A percentile compares a stretch with the other conserved stretches of the same genome.
Conservation (phyloP, 1,284 basidiomycete genomes). For the Trichosporon sp. region DNA sequence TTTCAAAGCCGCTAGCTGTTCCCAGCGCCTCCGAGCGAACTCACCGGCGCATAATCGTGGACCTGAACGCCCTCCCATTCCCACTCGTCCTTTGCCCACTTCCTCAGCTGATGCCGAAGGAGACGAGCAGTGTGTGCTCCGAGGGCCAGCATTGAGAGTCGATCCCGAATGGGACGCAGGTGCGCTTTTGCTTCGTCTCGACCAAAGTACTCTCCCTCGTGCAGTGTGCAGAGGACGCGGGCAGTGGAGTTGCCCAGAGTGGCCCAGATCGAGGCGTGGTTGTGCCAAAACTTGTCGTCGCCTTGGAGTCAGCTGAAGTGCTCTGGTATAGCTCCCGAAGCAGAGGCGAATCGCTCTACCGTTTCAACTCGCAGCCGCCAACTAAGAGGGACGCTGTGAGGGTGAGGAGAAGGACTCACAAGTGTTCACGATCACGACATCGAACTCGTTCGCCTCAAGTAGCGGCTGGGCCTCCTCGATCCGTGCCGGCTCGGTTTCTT, state of each 20-base stretch:
- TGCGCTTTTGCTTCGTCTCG: background rate
- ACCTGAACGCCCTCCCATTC: constrained; percentile 1
- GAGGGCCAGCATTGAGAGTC: background rate
- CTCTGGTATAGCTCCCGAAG: no score
- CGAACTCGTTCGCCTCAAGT: background rate
- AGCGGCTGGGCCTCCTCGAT: background rate
- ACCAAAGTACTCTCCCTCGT: background rate
- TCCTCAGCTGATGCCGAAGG: background rate
- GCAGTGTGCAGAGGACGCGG: background rate
- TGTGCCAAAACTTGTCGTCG: constrained; percentile 6
- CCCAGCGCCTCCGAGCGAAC: background rate
- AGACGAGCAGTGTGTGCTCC: background rate
- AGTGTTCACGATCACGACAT: constrained; percentile 1
- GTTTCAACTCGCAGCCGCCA: no score
- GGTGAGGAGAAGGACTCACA: background rate
- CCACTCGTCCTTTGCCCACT: background rate
- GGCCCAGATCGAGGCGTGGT: background rate
- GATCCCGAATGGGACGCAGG: background rate
- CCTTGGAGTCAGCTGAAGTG: background rate
- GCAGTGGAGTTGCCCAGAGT: background rate
- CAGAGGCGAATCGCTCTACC: no score
- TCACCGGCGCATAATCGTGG: background rate
- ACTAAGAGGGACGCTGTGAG: no score
- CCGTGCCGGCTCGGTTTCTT: background rate
- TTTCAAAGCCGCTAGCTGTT: no score